These are phyloP conservation scores for Talaromyces sp. DNA, from an alignment of 2,329 filamentous ascomycete genomes.

Conservation along the genomic window DNA sequence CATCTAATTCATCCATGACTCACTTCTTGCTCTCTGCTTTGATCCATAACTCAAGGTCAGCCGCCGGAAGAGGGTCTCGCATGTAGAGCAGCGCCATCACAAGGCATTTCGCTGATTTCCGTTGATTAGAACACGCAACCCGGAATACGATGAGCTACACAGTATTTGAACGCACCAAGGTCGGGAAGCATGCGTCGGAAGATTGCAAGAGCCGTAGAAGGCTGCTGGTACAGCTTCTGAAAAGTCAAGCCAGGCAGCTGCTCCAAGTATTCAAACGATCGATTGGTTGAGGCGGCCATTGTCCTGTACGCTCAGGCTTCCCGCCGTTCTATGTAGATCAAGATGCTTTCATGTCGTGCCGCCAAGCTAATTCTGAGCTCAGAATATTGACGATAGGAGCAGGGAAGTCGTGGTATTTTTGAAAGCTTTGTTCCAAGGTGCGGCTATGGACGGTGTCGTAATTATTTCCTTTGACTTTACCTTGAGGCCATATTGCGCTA, in stretches of 20 bases:
- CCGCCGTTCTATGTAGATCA: slow-evolving; percentile 24
- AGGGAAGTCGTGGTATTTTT: background rate
- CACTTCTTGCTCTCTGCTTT: slow-evolving; percentile 61
- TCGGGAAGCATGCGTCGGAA: slow-evolving; percentile 96
- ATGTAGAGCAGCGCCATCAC: slow-evolving; percentile 96
- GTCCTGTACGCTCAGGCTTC: slow-evolving; percentile 27
- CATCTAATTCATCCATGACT: slow-evolving; percentile 20
- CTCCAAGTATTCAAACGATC: slow-evolving; percentile 86
- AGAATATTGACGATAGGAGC: background rate
- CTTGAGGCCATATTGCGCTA: background rate
- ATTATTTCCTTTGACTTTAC: slow-evolving; percentile 1
- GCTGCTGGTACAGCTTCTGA: slow-evolving; percentile 88
- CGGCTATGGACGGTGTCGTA: slow-evolving; percentile 1
- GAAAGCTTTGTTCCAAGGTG: background rate
- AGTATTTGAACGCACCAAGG: slow-evolving; percentile 57
- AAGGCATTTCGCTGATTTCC: slow-evolving; percentile 72
- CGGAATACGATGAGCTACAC: background rate
- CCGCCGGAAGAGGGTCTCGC: slow-evolving; percentile 71
- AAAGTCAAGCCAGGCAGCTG: slow-evolving; percentile 85
- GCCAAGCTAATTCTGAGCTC: background rate
- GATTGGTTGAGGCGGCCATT: slow-evolving; percentile 56
- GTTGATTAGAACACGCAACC: background rate
- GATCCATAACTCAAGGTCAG: slow-evolving; percentile 82
- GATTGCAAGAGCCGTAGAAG: slow-evolving; percentile 89
- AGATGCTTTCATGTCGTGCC: slow-evolving; percentile 27